Evolutionary conservation across 2,329 filamentous ascomycete species (phyloP).

Genomic region (Cladobotryum mycophilum): DNA sequence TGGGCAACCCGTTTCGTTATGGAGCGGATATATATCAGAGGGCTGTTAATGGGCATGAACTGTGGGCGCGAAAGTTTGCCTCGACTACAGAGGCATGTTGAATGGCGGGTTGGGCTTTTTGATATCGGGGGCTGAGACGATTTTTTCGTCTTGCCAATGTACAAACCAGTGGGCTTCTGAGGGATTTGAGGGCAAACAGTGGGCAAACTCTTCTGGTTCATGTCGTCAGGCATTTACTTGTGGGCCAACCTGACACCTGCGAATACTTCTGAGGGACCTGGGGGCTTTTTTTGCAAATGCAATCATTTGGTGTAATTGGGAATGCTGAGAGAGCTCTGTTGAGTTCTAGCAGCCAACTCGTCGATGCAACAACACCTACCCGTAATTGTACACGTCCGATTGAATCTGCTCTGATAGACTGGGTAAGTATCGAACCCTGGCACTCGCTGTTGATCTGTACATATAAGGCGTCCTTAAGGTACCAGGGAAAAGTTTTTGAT

Average conservation of each 20-base stretch:
- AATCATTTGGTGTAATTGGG: conserved; percentile 15
- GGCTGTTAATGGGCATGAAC: conserved; percentile 37
- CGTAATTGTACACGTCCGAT: conserved; percentile 6
- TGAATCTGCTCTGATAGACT: conserved; percentile 7
- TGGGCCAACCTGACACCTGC: conserved; percentile 28
- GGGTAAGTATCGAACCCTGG: conserved; percentile 10
- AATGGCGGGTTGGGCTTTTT: conserved; percentile 27
- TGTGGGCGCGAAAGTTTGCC: conserved; percentile 33
- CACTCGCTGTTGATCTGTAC: conserved; percentile 3
- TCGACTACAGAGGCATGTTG: conserved; percentile 10
- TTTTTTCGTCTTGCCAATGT: conserved; percentile 20
- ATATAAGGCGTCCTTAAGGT: neutral
- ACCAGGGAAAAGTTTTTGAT: neutral
- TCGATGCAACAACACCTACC: conserved; percentile 3
- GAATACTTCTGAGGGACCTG: conserved; percentile 33
- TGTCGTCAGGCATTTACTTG: conserved; percentile 14
- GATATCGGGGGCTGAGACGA: conserved; percentile 23
- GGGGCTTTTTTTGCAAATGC: conserved; percentile 27
- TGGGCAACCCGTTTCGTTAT: conserved; percentile 42
- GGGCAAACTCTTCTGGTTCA: conserved; percentile 20
- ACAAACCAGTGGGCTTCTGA: conserved; percentile 33
- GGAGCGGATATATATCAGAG: conserved; percentile 49
- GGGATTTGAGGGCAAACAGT: conserved; percentile 33
- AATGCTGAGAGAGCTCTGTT: conserved; percentile 1
- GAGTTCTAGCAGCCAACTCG: conserved; percentile 3